Base-by-base conservation (phyloP, 331 rosid species). In the Malus hybrid region DNA sequence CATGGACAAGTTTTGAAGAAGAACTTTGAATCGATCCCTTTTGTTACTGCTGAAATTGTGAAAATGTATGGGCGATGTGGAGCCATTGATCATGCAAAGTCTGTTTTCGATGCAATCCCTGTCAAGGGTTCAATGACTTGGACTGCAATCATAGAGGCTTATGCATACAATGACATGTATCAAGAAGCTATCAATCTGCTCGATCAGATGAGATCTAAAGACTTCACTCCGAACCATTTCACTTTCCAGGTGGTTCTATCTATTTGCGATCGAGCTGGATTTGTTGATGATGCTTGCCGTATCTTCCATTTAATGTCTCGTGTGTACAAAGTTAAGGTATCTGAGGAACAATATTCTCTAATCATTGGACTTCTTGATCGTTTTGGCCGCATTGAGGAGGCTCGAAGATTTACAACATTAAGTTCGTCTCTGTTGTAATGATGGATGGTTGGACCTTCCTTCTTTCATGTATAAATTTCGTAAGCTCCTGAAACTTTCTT, bases 91-190 rank as follows among this genome's bases (percentile, higher is more conserved):
- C 62, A 73, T 75, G 97, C 93, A 15, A 82, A 80, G 74, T 78
- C 76, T 79, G 88, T 81, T 54, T 93, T 88, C 54, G 69, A 79
- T 57, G 80, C 86, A 15, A 80, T 90, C 69, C 86, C 87, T 6
- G 77, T 87, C 7, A 93, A 89, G 86, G 96, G 96, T 65, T 81
- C 91, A 6, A 88, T 92, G 92, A 83, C 97, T 75, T 82, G 93
- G 91, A 90, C 97, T n/a, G 94, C 97, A 71, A 82, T 93, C 18
- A 85, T 90, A 69, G 87, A 85, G 83, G 91, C 96, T 36, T 79
- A 86, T 69, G 92, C 85, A 72, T 63, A 77, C 64, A 86, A 82
- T 74, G 78, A 73, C 22, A 78, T 82, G 83, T 82, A 63, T 79
- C 75, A 64, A 75, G 85, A 86, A 73, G 98, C 90, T 69, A 62